Conservation (phyloP, 345 rosid genomes). For the Brassica rapa region DNA sequence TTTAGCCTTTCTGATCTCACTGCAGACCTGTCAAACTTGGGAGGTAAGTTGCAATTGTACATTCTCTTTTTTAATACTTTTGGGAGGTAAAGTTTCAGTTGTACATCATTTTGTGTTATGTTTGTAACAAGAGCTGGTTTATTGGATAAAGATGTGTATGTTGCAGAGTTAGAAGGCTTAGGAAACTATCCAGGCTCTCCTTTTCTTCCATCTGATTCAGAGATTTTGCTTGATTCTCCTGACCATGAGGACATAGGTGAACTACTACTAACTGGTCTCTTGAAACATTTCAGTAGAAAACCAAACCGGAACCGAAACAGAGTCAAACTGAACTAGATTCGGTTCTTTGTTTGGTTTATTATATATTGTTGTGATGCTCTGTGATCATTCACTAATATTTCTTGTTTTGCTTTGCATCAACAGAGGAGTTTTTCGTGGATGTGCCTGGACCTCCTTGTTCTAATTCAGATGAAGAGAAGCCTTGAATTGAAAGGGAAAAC, state of each 20-base stretch:
- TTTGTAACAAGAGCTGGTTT: conserved; percentile 12
- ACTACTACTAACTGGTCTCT: not conserved
- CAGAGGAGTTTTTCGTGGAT: conserved; percentile 91
- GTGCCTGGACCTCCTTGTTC: conserved; percentile 76
- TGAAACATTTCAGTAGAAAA: not conserved
- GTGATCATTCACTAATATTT: too few relatives aligned
- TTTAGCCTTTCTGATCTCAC: conserved; percentile 90
- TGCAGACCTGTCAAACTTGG: conserved; percentile 87
- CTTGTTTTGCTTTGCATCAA: conserved; percentile 9
- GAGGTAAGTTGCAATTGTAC: conserved; percentile 41
- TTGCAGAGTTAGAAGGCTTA: conserved; percentile 87
- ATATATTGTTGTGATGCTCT: too few relatives aligned
- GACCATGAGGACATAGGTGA: conserved; percentile 89
- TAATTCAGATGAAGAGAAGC: conserved; percentile 86
- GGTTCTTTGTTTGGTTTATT: conserved; percentile 2
- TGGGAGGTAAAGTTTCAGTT: not conserved
- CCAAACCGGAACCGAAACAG: not conserved
- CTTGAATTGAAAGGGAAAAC: conserved; percentile 44
- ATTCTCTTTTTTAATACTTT: not conserved
- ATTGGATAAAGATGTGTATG: conserved; percentile 28
- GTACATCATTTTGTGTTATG: not conserved
- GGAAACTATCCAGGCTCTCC: conserved; percentile 97
- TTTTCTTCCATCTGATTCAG: conserved; percentile 92
- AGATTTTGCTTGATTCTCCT: conserved; percentile 93
- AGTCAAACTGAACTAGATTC: not conserved